These are phyloP conservation scores for Mortierella sp. DNA, from an alignment of 371 early-diverging fungal species.

Conservation along the genomic window DNA sequence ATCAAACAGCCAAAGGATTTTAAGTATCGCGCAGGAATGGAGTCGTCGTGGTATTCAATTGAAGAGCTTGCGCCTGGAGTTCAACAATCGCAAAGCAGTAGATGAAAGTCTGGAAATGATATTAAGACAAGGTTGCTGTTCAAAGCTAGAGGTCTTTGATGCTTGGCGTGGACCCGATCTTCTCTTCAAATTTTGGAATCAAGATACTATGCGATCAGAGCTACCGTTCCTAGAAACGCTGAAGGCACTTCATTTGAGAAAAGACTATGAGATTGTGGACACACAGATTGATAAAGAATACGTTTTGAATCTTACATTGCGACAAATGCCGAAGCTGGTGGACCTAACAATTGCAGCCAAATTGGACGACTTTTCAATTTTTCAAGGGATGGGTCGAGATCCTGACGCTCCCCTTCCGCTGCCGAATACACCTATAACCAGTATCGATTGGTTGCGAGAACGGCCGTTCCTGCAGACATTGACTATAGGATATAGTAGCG, in stretches of 20 bases:
- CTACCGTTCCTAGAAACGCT: slow-evolving; percentile 26
- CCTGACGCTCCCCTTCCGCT: slow-evolving; percentile 5
- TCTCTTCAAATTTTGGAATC: slow-evolving; percentile 27
- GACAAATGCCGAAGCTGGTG: slow-evolving; percentile 30
- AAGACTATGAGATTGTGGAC: background rate
- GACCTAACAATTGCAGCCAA: slow-evolving; percentile 28
- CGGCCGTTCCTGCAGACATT: slow-evolving; percentile 38
- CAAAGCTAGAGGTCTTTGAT: slow-evolving; percentile 16
- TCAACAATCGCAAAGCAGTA: slow-evolving; percentile 7
- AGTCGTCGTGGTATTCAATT: slow-evolving; percentile 14
- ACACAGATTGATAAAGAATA: slow-evolving; percentile 1
- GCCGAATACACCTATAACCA: background rate
- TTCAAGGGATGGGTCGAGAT: slow-evolving; percentile 37
- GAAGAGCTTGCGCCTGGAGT: slow-evolving; percentile 7
- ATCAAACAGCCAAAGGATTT: background rate
- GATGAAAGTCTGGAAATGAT: slow-evolving; percentile 22
- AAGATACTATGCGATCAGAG: slow-evolving; percentile 11
- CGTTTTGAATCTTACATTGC: slow-evolving; percentile 23
- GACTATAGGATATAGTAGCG: slow-evolving; percentile 23
- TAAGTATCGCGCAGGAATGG: slow-evolving; percentile 25
- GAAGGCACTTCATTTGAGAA: slow-evolving; percentile 15
- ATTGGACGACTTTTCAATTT: slow-evolving; percentile 23
- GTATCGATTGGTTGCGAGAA: slow-evolving; percentile 22
- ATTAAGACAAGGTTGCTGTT: slow-evolving; percentile 18
- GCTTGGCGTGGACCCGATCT: slow-evolving; percentile 22